These are phyloP conservation scores for Mycena filopes DNA, from an alignment of 768 basidiomycete species.

Conservation along the genomic window DNA sequence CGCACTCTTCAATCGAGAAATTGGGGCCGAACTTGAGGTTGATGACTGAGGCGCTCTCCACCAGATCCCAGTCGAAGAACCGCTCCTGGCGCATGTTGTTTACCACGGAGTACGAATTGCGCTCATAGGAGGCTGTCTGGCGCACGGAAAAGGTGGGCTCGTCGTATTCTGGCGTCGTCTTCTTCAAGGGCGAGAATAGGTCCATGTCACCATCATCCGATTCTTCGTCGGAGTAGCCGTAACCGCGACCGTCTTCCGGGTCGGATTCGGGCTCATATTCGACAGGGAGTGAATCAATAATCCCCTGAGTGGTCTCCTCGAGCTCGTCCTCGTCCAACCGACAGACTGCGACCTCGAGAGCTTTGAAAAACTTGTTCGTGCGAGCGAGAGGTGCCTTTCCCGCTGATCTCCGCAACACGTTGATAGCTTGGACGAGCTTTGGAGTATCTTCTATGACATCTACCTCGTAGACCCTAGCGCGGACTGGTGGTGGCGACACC, in stretches of 20 bases:
- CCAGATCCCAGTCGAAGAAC: slow-evolving; percentile 9
- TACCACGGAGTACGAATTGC: slow-evolving; percentile 13
- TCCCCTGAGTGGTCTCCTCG: slow-evolving; percentile 3
- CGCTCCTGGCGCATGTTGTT: slow-evolving; percentile 6
- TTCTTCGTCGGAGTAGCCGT: slow-evolving; percentile 11
- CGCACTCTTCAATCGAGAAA: slow-evolving; percentile 28
- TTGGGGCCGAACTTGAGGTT: slow-evolving; percentile 18
- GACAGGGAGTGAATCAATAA: neutral
- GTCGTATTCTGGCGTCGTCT: slow-evolving; percentile 2
- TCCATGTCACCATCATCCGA: slow-evolving; percentile 17
- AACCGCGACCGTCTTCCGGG: neutral
- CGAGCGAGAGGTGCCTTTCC: slow-evolving; percentile 1
- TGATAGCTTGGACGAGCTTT: slow-evolving; percentile 16
- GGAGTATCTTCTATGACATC: neutral
- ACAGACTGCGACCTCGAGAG: neutral
- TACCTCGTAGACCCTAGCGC: neutral
- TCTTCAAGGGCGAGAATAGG: slow-evolving; percentile 19
- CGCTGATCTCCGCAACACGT: slow-evolving; percentile 11
- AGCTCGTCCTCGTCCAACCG: slow-evolving; percentile 3
- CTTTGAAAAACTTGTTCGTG: slow-evolving; percentile 10
- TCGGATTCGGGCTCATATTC: neutral
- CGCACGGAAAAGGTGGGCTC: slow-evolving; percentile 16
- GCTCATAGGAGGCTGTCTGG: slow-evolving; percentile 11
- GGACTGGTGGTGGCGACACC: neutral
- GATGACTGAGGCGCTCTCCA: slow-evolving; percentile 14